Conservation (phyloP, 805 yeast species). For the Candida chauliodis region DNA sequence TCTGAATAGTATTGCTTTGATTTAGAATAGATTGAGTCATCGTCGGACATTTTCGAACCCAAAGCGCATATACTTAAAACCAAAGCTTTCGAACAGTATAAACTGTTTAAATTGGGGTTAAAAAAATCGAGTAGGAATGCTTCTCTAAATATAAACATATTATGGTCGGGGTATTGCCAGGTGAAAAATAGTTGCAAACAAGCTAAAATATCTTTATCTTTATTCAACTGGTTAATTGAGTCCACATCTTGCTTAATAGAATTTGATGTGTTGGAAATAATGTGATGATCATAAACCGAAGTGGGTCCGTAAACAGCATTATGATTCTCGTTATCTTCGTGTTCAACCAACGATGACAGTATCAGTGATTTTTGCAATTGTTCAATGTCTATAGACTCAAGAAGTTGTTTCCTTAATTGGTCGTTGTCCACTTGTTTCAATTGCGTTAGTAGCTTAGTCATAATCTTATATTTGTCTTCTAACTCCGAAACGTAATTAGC, state of each 20-base stretch:
- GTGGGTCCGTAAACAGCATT: constrained; percentile 44
- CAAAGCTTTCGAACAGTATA: constrained; percentile 54
- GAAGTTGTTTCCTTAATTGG: constrained; percentile 18
- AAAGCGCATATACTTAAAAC: constrained; percentile 57
- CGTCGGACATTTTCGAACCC: constrained; percentile 50
- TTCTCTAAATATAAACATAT: constrained; percentile 61
- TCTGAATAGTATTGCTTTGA: constrained; percentile 45
- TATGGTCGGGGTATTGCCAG: constrained; percentile 66
- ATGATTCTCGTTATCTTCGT: constrained; percentile 20
- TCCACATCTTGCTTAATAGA: constrained; percentile 11
- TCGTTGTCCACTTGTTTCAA: constrained; percentile 19
- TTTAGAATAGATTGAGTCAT: constrained; percentile 36
- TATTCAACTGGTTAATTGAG: constrained; percentile 26
- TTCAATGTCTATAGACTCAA: constrained; percentile 19
- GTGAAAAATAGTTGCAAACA: constrained; percentile 47
- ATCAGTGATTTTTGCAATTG: neutral
- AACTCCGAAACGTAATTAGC: constrained; percentile 47
- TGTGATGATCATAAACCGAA: constrained; percentile 37
- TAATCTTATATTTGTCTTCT: constrained; percentile 27
- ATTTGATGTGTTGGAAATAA: constrained; percentile 17
- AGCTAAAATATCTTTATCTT: constrained; percentile 31
- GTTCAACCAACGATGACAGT: neutral
- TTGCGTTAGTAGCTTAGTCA: constrained; percentile 22
- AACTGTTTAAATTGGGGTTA: constrained; percentile 47
- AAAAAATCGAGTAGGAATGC: constrained; percentile 60